Base-by-base conservation (phyloP, 2,329 filamentous ascomycete species). In the Stachybotrys echinatus region DNA sequence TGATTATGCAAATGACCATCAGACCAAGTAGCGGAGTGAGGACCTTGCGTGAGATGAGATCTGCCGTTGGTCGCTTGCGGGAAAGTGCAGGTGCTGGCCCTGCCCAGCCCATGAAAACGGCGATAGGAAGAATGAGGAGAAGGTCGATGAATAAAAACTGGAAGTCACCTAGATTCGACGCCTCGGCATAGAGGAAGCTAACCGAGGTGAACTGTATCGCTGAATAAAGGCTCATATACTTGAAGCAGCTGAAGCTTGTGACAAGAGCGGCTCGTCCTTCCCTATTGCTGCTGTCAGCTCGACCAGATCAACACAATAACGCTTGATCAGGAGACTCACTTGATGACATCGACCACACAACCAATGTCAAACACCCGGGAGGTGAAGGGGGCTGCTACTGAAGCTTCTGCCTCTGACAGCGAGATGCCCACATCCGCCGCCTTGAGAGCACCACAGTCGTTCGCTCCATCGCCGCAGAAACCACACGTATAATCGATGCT, bases 201-300 rank as follows among this genome's bases (percentile, higher is more conserved):
- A 99, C 95, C 1, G 89, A 90, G 7, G 90, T 95, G 74, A 99
- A 99, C 68, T 99, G 94, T 57, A 99, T 99, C n/a, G 94, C 92
- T 3, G 92, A 97, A 74, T 99, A 99, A 56, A 99, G 72, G 60
- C 89, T 95, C 95, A 99, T 99, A 71, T 95, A 99, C 74, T 97
- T 99, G 80, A 99, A 99, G 74, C 94, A 99, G 73, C 89, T 95
- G 74, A 99, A 99, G 69, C 91, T 96, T 12, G 94, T 99, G n/a
- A 97, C 92, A 31, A 99, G 79, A 31, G 95, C 89, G 19, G 92
- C 92, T 54, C 95, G 85, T 19, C 94, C 94, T 74, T 99, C 94
- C 57, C 91, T 85, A 34, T 40, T 37, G 18, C 10, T 5, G 17
- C 1, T 18, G 54, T 69, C 55, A 69, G 59, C 40, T 17, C 22